Evolutionary conservation across 768 basidiomycete species (phyloP).

Genomic region (Lentinula raphanica): DNA sequence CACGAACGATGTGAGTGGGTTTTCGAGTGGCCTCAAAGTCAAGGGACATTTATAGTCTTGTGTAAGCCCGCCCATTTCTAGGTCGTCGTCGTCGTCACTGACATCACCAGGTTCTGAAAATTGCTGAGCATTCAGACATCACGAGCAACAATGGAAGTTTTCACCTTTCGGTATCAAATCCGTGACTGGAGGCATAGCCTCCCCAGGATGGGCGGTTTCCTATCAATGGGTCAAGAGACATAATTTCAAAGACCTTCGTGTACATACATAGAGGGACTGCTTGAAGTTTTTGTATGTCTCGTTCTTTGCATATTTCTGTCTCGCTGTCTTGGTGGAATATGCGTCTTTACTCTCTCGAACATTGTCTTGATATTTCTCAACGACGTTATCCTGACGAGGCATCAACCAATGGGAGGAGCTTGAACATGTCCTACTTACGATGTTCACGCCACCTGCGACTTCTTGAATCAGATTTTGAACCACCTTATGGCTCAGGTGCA

Average conservation of each 20-base stretch:
- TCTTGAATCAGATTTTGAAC: conserved; percentile 54
- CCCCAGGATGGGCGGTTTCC: conserved; percentile 64
- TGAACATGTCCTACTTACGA: conserved; percentile 42
- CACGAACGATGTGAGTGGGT: conserved; percentile 82
- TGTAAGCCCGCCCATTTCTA: conserved; percentile 82
- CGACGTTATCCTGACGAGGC: conserved; percentile 41
- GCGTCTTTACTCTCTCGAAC: conserved; percentile 36
- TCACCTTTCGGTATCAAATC: conserved; percentile 68
- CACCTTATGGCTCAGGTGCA: conserved; percentile 48
- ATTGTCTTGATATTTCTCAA: conserved; percentile 45
- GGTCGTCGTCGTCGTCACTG: conserved; percentile 81
- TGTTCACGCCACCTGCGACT: conserved; percentile 48
- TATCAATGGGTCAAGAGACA: conserved; percentile 19
- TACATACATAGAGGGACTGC: conserved; percentile 61
- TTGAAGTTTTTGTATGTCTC: conserved; percentile 58
- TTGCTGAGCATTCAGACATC: background rate
- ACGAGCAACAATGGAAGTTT: background rate
- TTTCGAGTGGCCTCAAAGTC: conserved; percentile 54
- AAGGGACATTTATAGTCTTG: conserved; percentile 85
- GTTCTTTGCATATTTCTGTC: conserved; percentile 73
- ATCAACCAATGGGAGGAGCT: background rate
- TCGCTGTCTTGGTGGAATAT: conserved; percentile 57
- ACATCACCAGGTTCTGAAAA: conserved; percentile 72
- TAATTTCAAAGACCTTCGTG: background rate
- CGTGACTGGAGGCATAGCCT: conserved; percentile 71